These are phyloP conservation scores for Monilinia aucupariae DNA, from an alignment of 2,329 filamentous ascomycete genomes.

Conservation along the genomic window DNA sequence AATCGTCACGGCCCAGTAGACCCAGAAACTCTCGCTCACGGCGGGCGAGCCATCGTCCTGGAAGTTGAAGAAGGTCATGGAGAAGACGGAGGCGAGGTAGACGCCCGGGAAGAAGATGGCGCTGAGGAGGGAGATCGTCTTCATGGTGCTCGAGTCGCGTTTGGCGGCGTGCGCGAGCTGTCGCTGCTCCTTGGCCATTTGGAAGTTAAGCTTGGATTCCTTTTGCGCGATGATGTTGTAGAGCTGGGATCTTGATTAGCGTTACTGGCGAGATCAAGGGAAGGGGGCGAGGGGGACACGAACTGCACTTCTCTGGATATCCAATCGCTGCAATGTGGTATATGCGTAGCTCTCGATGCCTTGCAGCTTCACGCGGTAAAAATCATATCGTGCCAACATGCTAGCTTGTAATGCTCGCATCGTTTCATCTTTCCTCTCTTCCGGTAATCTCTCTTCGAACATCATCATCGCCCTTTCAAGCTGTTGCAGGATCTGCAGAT, in stretches of 20 bases:
- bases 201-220: slow-evolving; percentile 57
- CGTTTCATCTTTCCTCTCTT: slow-evolving; percentile 15
- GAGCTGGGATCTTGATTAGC: slow-evolving; percentile 39
- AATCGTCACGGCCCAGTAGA: slow-evolving; percentile 58
- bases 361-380: slow-evolving; percentile 55
- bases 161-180: slow-evolving; percentile 38
- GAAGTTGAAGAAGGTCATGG: slow-evolving; percentile 64
- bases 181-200: slow-evolving; percentile 45
- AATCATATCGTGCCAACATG: slow-evolving; percentile 51
- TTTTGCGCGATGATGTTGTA: slow-evolving; percentile 63
- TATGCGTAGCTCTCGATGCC: slow-evolving; percentile 59
- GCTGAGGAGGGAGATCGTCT: slow-evolving; percentile 58
- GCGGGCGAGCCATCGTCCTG: slow-evolving; percentile 29
- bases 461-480: slow-evolving; percentile 44
- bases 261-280: neutral
- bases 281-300: slow-evolving; percentile 28
- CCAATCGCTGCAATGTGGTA: slow-evolving; percentile 54
- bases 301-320: slow-evolving; percentile 57
- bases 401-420: slow-evolving; percentile 46
- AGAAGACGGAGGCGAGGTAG: slow-evolving; percentile 57
- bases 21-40: slow-evolving; percentile 51
- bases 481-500: slow-evolving; percentile 47
- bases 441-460: slow-evolving; percentile 20
- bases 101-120: slow-evolving; percentile 59
- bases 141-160: slow-evolving; percentile 51